Conservation (phyloP, 1,284 basidiomycete species). For the Xanthoconium separans region DNA sequence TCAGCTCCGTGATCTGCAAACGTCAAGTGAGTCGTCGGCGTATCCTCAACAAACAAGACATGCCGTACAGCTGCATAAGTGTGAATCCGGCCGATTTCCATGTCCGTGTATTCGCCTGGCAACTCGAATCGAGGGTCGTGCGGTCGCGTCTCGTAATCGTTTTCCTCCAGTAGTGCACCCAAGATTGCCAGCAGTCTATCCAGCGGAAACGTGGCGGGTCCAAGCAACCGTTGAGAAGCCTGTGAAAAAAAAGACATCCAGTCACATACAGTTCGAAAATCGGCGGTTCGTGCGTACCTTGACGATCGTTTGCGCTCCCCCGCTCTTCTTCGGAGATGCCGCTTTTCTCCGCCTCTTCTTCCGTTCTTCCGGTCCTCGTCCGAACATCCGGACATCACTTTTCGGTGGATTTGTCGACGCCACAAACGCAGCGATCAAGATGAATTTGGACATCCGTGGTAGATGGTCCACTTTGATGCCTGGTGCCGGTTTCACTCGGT, state of each 20-base stretch:
- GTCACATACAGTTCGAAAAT: neutral
- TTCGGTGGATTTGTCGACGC: constrained; percentile 86
- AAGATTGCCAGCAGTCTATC: constrained; percentile 85
- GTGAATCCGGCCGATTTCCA: constrained; percentile 62
- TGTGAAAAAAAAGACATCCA: constrained; percentile 26
- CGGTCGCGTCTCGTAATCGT: constrained; percentile 58
- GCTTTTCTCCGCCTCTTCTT: constrained; percentile 53
- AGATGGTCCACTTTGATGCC: constrained; percentile 33
- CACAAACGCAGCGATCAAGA: constrained; percentile 80
- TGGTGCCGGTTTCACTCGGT: constrained; percentile 20
- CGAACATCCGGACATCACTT: constrained; percentile 82
- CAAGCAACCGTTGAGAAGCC: constrained; percentile 78
- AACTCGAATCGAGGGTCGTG: constrained; percentile 48
- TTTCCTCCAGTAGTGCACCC: constrained; percentile 80
- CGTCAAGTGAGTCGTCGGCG: neutral
- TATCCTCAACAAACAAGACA: neutral
- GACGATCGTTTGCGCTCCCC: constrained; percentile 38
- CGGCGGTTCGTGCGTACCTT: constrained; percentile 42
- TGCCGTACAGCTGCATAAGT: constrained; percentile 54
- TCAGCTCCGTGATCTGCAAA: constrained; percentile 68
- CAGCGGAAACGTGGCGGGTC: constrained; percentile 79
- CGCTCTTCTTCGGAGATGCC: constrained; percentile 40
- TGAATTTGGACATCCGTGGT: constrained; percentile 67
- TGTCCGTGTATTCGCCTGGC: constrained; percentile 65
- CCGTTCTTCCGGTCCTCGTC: constrained; percentile 65